These are phyloP conservation scores for Sporothrix sp. DNA, from an alignment of 2,329 filamentous ascomycete species.

Conservation along the genomic window DNA sequence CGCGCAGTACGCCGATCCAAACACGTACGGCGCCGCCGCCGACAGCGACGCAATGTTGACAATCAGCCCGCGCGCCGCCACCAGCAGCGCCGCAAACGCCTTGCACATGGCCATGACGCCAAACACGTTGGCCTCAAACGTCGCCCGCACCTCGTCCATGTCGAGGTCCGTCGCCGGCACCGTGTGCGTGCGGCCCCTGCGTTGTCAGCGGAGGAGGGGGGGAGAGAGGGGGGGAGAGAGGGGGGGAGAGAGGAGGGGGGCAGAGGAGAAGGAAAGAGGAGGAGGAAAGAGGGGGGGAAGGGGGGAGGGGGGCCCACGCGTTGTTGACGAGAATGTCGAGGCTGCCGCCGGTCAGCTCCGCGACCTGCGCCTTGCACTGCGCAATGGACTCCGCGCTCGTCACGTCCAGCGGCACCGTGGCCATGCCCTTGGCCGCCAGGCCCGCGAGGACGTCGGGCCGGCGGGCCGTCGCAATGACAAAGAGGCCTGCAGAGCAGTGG, in stretches of 20 bases:
- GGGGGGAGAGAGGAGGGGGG: background rate
- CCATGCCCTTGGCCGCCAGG: slow-evolving; percentile 38
- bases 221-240: background rate
- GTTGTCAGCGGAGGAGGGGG: background rate
- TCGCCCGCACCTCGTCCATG: slow-evolving; percentile 41
- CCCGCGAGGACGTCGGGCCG: slow-evolving; percentile 37
- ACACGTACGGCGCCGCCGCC: slow-evolving; percentile 41
- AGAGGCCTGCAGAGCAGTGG: slow-evolving; percentile 29
- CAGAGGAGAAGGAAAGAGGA: no score
- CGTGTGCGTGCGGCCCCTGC: slow-evolving; percentile 42
- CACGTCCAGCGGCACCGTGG: slow-evolving; percentile 42
- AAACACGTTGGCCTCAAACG: slow-evolving; percentile 49
- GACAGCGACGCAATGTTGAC: slow-evolving; percentile 46
- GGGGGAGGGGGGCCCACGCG: slow-evolving; percentile 34
- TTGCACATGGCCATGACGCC: slow-evolving; percentile 47
- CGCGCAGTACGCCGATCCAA: slow-evolving; percentile 45
- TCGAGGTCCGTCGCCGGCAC: slow-evolving; percentile 43
- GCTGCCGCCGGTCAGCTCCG: slow-evolving; percentile 38
- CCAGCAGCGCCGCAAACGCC: slow-evolving; percentile 40
- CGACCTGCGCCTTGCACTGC: slow-evolving; percentile 36
- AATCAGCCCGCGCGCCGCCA: slow-evolving; percentile 40
- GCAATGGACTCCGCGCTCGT: slow-evolving; percentile 42
- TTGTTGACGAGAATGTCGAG: slow-evolving; percentile 53
- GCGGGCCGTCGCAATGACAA: slow-evolving; percentile 49
- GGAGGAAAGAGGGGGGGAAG: slow-evolving; percentile 13